Evolutionary conservation across 2,329 filamentous ascomycete species (phyloP), one percentile per base, ranked within the genome.

Genomic region (Colletotrichum tabaci): DNA sequence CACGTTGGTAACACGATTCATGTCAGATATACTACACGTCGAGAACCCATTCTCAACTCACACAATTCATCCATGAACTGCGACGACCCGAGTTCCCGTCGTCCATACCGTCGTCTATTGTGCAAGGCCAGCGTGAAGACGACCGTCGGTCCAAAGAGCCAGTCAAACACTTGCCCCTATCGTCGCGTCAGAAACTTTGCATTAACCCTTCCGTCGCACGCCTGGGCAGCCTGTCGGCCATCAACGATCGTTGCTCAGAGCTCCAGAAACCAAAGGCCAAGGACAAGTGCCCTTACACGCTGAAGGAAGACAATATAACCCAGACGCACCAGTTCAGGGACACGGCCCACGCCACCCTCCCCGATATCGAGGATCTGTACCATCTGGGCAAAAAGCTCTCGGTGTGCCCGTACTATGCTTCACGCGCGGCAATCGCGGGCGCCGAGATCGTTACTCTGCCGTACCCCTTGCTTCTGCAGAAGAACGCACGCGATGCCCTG

Each of bases 341-440:
- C 78, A 90, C 93, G 74, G 89, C 93, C 1, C 84, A 98, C 46
- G 95, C 96, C 0, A 94, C 90, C 0, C 88, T 99, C 9, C 92
- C 94, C 2, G 96, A 99, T 77, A 98, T 99, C 66, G 96, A 99
- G 80, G 96, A 99, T 76, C 86, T 98, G 49, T 92, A 92, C 23
- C 85, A 86, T 16, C 84, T 98, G 1, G 96, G 96, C 4, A 93
- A 92, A 76, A 89, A 91, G 61, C 85, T 98, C 42, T 90, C 91
- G 0, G 89, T 98, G 6, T 99, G 96, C 79, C 96, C 96, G 0
- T 99, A 99, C 80, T 99, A 99, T 81, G 95, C 96, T n/a, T 96
- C 96, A 0, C 89, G 96, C 60, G 88, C 93, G 3, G 93, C 94
- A 0, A 91, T 97, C n/a, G 90, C 92, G 21, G 89, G 92, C 12